Evolutionary conservation across 306 rosid species (phyloP), one percentile per base, ranked within the genome.

Genomic region (Adenanthera pavonina): DNA sequence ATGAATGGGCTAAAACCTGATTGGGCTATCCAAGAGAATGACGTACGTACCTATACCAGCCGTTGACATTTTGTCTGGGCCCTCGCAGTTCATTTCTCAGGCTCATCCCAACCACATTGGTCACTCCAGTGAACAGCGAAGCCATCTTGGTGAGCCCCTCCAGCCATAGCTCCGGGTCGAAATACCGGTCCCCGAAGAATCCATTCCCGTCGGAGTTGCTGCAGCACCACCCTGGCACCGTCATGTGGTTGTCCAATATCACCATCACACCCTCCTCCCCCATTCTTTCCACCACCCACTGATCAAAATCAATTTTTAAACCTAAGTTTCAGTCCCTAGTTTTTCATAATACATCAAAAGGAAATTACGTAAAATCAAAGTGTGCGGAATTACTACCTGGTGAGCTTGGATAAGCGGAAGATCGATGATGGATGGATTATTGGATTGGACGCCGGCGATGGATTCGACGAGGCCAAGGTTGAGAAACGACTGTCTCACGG

Each of bases 21-120:
- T 65, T 65, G 70, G 46, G 46, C 43, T 12, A 10, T 34, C 2
- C 3, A 34, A 25, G 25, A 11, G 17, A 33, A 61, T 33, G n/a
- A 16, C 35, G 36, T 84, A 66, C 35, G 36, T 87, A 92, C 97
- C 85, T 92, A 87, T 84, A 92, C 94, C 97, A 94, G 80, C 90
- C 91, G 7, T 78, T 35, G 36, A 83, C 82, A 66, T 89, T 92
- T 76, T 92, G 97, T 75, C 48, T 94, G 34, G 91, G 92, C 61
- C 95, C 97, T 62, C 97, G 86, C 34, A 92, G 89, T 83, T 94
- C 97, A 44, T 92, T 94, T 83, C 98, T 92, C 72, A 94, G 76
- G 88, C 98, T 94, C 92, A 94, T 89, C 17, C 85, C 98, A 1
- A 94, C 88, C 54, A 94, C 97, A 82, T 88, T 85, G 17, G 83